phyloP scores from a whole-genome alignment of 139 green algal species.

The Ettlia oleoabundans region DNA sequence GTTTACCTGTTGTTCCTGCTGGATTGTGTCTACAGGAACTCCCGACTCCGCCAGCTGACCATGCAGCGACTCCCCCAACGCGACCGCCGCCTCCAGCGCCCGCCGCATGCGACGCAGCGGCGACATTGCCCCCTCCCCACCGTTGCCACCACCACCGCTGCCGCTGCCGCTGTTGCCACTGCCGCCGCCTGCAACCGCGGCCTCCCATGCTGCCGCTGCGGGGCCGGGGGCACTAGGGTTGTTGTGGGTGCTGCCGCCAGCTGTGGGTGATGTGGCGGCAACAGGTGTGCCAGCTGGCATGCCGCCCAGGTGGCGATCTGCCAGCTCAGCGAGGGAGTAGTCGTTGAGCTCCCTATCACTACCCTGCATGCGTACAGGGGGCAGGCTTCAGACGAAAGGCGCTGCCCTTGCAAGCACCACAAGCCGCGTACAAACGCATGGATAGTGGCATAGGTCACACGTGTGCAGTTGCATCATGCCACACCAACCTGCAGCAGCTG shows the following conservation, averaged over 20 bases:
- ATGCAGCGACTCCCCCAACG: conserved; percentile 25
- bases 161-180: too few relatives aligned
- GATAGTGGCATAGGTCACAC: background rate
- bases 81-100: conserved; percentile 1
- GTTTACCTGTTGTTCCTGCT: conserved; percentile 48
- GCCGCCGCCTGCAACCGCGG: background rate
- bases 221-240: background rate
- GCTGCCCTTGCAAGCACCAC: background rate
- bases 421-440: too few relatives aligned
- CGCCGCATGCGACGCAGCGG: conserved; percentile 43
- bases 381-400: background rate
- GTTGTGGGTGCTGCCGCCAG: too few relatives aligned
- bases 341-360: conserved; percentile 43
- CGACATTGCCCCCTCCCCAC: background rate
- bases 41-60: background rate
- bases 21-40: conserved; percentile 14
- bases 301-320: conserved; percentile 4
- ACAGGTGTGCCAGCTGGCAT: background rate
- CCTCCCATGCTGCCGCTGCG: background rate
- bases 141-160: background rate
- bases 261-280: background rate
- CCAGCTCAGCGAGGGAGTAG: conserved; percentile 37
- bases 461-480: background rate
- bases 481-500: conserved; percentile 52
- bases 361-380: conserved; percentile 21